Evolutionary conservation across 2,329 filamentous ascomycete species (phyloP).

Genomic region (Aspergillus aculeatinus): DNA sequence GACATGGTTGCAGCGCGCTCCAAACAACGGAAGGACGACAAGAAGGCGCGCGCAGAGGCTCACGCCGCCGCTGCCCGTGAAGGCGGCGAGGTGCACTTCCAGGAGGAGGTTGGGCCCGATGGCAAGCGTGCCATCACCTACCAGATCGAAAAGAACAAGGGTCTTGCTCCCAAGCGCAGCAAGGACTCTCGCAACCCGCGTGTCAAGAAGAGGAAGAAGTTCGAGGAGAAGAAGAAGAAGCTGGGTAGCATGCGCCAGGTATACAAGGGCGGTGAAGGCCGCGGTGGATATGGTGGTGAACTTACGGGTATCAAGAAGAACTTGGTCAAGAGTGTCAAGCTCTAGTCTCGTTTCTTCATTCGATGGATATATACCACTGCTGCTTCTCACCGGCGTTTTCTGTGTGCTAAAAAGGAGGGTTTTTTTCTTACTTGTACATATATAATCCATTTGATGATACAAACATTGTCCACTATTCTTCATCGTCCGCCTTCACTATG

Average conservation of each 20-base stretch:
- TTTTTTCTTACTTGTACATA: constrained; percentile 24
- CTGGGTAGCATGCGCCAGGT: constrained; percentile 78
- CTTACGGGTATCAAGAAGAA: constrained; percentile 92
- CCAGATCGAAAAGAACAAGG: constrained; percentile 96
- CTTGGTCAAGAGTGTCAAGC: constrained; percentile 87
- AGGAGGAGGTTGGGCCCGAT: constrained; percentile 71
- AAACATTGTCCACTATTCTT: constrained; percentile 1
- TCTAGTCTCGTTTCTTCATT: constrained; percentile 52
- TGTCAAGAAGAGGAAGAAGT: constrained; percentile 98
- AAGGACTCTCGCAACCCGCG: constrained; percentile 94
- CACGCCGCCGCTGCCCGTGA: constrained; percentile 55
- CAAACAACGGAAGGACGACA: constrained; percentile 64
- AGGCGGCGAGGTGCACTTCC: constrained; percentile 62
- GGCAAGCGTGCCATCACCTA: constrained; percentile 93
- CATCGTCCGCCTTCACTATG: not conserved
- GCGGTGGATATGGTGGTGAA: constrained; percentile 86
- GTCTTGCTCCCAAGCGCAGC: constrained; percentile 80
- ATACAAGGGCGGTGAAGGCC: constrained; percentile 81
- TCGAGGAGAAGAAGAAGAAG: constrained; percentile 97
- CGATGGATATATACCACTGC: constrained; percentile 11
- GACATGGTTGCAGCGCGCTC: constrained; percentile 71
- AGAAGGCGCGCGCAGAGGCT: constrained; percentile 65
- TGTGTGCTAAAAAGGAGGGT: constrained; percentile 20
- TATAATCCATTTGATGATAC: constrained; percentile 19
- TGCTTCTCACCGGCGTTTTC: constrained; percentile 17